Conservation (phyloP, 108 stramenopile species). For the Heterococcus sp. region DNA sequence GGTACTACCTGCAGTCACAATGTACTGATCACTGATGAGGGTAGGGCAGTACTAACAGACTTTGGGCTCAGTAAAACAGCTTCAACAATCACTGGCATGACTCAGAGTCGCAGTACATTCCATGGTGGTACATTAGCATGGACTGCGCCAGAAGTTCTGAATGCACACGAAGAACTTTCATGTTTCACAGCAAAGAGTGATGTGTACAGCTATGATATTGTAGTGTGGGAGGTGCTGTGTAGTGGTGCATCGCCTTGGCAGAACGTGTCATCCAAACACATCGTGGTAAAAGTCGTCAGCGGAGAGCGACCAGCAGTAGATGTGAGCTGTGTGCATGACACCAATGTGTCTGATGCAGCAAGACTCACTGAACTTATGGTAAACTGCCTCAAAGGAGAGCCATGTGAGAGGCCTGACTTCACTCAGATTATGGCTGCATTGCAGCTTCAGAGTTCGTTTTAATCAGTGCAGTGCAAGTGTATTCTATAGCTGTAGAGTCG, state of each 20-base stretch:
- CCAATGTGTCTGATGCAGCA: background rate
- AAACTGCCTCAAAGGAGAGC: background rate
- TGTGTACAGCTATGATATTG: slow-evolving; percentile 16
- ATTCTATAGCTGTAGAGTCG: too few relatives aligned
- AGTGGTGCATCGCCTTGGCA: too few relatives aligned
- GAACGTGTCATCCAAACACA: too few relatives aligned
- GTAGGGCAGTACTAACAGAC: background rate
- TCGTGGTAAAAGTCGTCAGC: background rate
- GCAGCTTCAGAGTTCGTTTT: too few relatives aligned
- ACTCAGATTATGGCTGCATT: too few relatives aligned
- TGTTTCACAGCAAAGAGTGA: slow-evolving; percentile 15
- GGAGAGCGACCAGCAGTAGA: background rate
- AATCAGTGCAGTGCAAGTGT: too few relatives aligned
- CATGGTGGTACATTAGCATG: background rate
- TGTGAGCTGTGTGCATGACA: background rate
- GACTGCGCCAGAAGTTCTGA: background rate
- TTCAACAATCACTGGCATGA: background rate
- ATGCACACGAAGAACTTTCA: background rate
- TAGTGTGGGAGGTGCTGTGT: slow-evolving; percentile 23
- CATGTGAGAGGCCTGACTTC: too few relatives aligned
- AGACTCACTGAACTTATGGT: background rate
- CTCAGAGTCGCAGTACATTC: background rate
- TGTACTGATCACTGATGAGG: background rate
- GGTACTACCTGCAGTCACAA: background rate
- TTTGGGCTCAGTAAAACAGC: background rate